Base-by-base conservation (phyloP, 2,329 filamentous ascomycete species). In the Ascomycota sp. region DNA sequence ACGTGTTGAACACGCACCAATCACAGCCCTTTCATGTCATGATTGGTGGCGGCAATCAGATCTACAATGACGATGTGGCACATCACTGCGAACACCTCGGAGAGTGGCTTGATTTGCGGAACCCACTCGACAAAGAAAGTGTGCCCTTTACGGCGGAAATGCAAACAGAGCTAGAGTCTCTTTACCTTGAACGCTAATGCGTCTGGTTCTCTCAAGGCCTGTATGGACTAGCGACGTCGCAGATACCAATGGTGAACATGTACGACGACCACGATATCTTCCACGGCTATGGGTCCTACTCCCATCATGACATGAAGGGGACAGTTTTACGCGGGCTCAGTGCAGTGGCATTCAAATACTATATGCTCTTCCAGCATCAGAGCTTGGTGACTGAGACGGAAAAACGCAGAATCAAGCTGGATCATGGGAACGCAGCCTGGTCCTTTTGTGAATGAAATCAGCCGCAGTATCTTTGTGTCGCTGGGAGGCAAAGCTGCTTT, bases 231-330 rank as follows among this genome's bases (percentile, higher is more conserved):
- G 89, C 86, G 5, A 85, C 76, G 41, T 78, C 79, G 2, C 86
- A 95, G 48, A 95, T 98, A 27, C 85, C 89, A 7, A 95, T 94
- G 85, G 70, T 98, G 43, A 98, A 98, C 48, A 85, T 98, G 50
- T 94, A 79, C 62, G 86, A 95, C 50, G 89, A 95, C 42, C 89
- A 95, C 47, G 80, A 89, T 40, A 78, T 85, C 40, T 85, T 85
- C 38, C 77, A 85, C 51, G 89, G 91, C 1, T 98, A 76, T 46
- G 89, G 89, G 6, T 93, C 83, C 0, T 98, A 95, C 48, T 75
- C 85, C 4, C 69, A 94, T 40, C 71, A 80, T 39, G 89, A 93
- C 44, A 95, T 94, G 82, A 70, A 68, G 38, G 81, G 80, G 3
- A 77, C 81, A 1, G 80, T 95, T 0, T 92, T 98, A 47, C 76